These are phyloP conservation scores for Musa itinerans DNA, from an alignment of 176 grass and related monocot species.

Conservation along the genomic window DNA sequence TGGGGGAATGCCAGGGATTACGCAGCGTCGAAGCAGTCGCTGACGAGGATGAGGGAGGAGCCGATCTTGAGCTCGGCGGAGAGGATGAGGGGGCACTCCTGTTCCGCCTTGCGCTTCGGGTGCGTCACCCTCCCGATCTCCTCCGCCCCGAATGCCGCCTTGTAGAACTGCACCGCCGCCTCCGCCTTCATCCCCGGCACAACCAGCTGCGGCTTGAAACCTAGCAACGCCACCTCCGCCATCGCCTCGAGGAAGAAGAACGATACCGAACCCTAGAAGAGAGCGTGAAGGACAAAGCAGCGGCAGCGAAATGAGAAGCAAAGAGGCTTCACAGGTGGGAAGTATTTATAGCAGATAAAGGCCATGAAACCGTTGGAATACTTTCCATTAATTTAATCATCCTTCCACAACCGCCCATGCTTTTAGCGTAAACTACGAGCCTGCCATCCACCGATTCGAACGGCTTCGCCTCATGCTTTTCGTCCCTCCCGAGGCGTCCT, in stretches of 20 bases:
- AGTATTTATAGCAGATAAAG: slow-evolving; percentile 23
- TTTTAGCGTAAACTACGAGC: not conserved
- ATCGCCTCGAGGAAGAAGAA: not conserved
- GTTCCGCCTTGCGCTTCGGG: slow-evolving; percentile 54
- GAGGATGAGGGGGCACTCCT: slow-evolving; percentile 37
- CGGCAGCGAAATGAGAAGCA: not conserved
- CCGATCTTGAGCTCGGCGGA: slow-evolving; percentile 55
- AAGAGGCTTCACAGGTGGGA: not conserved
- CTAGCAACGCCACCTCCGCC: slow-evolving; percentile 11
- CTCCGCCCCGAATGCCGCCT: slow-evolving; percentile 52
- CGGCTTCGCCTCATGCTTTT: not conserved
- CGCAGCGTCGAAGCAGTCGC: slow-evolving; percentile 32
- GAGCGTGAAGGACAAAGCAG: not conserved
- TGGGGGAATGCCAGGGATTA: slow-evolving; percentile 10
- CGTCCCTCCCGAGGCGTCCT: not conserved
- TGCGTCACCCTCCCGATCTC: slow-evolving; percentile 30
- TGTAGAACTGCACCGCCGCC: slow-evolving; percentile 58
- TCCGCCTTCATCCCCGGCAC: slow-evolving; percentile 37
- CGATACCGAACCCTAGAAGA: not conserved
- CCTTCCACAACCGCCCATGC: no score
- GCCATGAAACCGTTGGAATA: not conserved
- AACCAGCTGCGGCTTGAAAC: slow-evolving; percentile 34
- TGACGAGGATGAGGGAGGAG: slow-evolving; percentile 29
- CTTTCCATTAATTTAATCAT: no score
- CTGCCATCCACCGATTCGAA: not conserved